phyloP scores from a whole-genome alignment of 345 rosid species.

The Aethionema arabicum region DNA sequence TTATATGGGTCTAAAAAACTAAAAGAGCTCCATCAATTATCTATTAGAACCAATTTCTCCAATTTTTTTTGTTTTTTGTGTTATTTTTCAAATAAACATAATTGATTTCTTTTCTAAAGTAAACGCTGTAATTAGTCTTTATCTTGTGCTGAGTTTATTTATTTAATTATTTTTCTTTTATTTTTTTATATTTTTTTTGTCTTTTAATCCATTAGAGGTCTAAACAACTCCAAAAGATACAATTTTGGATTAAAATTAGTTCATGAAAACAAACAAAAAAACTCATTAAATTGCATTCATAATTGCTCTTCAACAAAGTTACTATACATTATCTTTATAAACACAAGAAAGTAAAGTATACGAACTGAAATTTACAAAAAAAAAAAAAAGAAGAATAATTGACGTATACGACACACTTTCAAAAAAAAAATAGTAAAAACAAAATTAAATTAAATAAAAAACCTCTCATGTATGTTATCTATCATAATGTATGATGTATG shows the following conservation, averaged over 20 bases:
- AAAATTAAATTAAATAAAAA: conserved; percentile 23
- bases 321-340: conserved; percentile 15
- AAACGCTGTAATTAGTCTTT: too few relatives aligned
- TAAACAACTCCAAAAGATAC: conserved; percentile 23
- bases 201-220: conserved; percentile 34
- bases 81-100: too few relatives aligned
- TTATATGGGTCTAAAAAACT: too few relatives aligned
- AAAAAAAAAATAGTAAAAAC: background rate
- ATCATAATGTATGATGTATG: conserved; percentile 30
- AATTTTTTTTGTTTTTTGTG: too few relatives aligned
- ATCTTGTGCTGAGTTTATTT: background rate
- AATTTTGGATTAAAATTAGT: conserved; percentile 28
- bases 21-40: too few relatives aligned
- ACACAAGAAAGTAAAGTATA: conserved; percentile 12
- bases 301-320: conserved; percentile 26
- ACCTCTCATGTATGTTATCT: background rate
- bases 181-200: conserved; percentile 23
- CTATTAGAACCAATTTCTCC: too few relatives aligned
- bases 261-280: conserved; percentile 35
- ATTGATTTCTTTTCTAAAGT: too few relatives aligned
- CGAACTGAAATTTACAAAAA: conserved; percentile 23
- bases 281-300: conserved; percentile 27
- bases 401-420: conserved; percentile 36
- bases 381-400: conserved; percentile 30
- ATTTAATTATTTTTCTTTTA: conserved; percentile 5